Evolutionary conservation across 805 yeast species (phyloP), one percentile per base, ranked within the genome.

Genomic region (Candida rishiriensis): DNA sequence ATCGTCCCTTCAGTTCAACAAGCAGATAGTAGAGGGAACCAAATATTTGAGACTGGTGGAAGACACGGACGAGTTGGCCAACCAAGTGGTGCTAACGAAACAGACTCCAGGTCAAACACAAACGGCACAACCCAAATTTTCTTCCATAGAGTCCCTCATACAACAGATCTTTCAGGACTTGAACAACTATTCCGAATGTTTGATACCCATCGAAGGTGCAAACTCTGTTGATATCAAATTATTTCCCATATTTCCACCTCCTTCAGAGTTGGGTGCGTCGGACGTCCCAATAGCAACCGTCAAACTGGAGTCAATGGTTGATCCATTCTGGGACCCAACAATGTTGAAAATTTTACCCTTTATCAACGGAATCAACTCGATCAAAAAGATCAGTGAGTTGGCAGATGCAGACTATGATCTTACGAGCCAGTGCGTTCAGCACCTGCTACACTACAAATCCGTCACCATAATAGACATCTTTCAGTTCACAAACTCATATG

Each of bases 241-340:
- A n/a, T 87, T 93, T 56, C 98, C 98, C 0, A 70, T 87, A n/a
- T 69, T 85, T 31, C 84, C 85, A 11, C 86, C 90, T 1, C 96
- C 91, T 1, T 83, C 90, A 0, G 78, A 78, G 39, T 68, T 93
- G 17, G 72, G 81, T 40, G 79, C 95, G 0, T 86, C 72, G 54
- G 96, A 91, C 61, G 99, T 93, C 1, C 99, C 99, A 0, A 78
- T 90, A 5, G 79, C 95, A n/a, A 83, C 91, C 0, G 96, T 93
- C 1, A 80, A 81, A 41, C 67, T 93, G 30, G 74, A 75, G 28
- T 68, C 76, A 33, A 70, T 93, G 49, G 82, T 88, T 36, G 99
- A 93, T 63, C 84, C 86, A 9, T 84, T 86, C 55, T 93, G 99
- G 97, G 99, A 93, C 63, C 97, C 97, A 1, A 91, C 98, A 2